Base-by-base conservation (phyloP, 805 yeast genomes). In the Soucietia sequanensis region DNA sequence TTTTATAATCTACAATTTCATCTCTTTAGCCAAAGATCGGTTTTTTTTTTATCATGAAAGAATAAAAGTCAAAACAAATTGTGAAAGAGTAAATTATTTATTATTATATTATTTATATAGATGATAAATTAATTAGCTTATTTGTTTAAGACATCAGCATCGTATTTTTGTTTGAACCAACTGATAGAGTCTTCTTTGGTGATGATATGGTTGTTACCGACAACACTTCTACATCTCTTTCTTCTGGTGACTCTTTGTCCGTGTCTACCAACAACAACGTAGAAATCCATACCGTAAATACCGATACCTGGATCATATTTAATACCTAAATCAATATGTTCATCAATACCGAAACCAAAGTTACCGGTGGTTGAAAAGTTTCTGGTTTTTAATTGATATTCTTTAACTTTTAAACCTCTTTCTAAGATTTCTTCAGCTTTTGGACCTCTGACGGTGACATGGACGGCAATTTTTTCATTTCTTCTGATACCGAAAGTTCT, bases 401-500 rank as follows among this genome's bases (percentile, higher is more conserved):
- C 99, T 82, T 91, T 93, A 72, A 93, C 99, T 82, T 93, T 93
- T 66, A 93, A 82, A 72, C 99, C 99, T 78, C 99, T 87, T 83
- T 93, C 99, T 70, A 93, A 81, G 77, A 93, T 93, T 81, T 93
- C 99, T 81, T 59, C 63, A 50, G 73, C 73, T 78, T 91, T 93
- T 79, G 99, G 98, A 65, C 99, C 99, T 81, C 99, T 89, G 74
- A 93, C 81, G 70, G 99, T 93, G 56, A 93, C 99, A 77, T 93
- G 99, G 58, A 90, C 97, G 54, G 99, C 88, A 68, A 93, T 93
- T 84, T 93, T 91, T 78, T 93, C 99, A 79, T 93, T 93, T 87
- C 99, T 88, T 84, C 99, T 90, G 83, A 93, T 93, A 84, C 97
- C 96, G 76, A 93, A 93, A 52, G 98, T 86, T 85, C 99, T 89